Evolutionary conservation across 805 yeast genomes (phyloP), one percentile per base, ranked within the genome.

Genomic region (Suhomyces sp.): DNA sequence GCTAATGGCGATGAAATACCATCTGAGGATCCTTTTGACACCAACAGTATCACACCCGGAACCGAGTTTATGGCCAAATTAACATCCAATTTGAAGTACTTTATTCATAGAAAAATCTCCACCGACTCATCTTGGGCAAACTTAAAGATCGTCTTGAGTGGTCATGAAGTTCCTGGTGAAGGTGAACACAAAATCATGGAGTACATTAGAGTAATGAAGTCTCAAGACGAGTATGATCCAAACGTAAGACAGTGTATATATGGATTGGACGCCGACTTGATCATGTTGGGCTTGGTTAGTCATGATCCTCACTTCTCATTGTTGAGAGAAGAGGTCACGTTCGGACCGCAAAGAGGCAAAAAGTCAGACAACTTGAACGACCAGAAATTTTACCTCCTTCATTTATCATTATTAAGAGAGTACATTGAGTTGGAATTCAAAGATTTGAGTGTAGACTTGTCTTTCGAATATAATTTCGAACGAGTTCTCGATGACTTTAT

Each of bases 101-200:
- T 87, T 71, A 86, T 93, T 61, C 89, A 89, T 65, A 86, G 89
- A 60, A 93, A 93, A 66, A 84, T 92, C 39, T 80, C 96, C 2
- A 86, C 87, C 48, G 98, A 93, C 65, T 74, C 92, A 10, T 82
- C 84, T 50, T 93, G 98, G 98, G 86, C 87, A 57, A 79, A 81
- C 48, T 77, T 89, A 48, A 80, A 87, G 50, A 79, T 93, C 54
- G 77, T 93, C 27, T 78, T 93, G 54, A 86, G 94, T 49, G 98
- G 97, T 35, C 97, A 90, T 62, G 97, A 92, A 68, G 97, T 89
- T 17, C 98, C 98, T 3, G 98, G 98, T 60, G 98, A 93, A 76
- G 98, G 98, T 71, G 98, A 93, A 73, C 98, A 93, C 72, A 93
- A 93, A 65, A 91, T 93, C 59, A 93, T 92, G 97, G 89, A 89